Evolutionary conservation across 495 filamentous ascomycete species (phyloP).

Genomic region (Neurospora intermedia): DNA sequence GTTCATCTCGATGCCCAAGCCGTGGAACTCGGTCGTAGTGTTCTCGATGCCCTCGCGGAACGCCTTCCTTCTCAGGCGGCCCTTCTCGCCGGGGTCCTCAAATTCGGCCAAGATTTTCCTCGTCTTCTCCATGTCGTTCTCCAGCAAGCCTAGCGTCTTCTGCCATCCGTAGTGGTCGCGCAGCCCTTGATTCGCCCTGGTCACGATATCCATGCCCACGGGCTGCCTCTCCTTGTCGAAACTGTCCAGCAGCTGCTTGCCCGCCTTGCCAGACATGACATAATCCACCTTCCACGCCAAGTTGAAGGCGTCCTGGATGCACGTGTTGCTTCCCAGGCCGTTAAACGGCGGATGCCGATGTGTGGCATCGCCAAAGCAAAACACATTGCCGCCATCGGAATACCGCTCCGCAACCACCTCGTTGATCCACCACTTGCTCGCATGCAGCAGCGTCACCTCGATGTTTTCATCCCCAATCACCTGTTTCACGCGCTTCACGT

Average conservation of each 20-base stretch:
- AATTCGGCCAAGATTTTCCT: slow-evolving; percentile 17
- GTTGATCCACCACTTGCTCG: slow-evolving; percentile 33
- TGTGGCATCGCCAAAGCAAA: slow-evolving; percentile 37
- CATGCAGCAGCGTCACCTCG: slow-evolving; percentile 23
- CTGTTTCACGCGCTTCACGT: slow-evolving; percentile 30
- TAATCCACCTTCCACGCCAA: slow-evolving; percentile 39
- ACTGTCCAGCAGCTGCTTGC: slow-evolving; percentile 17
- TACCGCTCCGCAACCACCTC: slow-evolving; percentile 33
- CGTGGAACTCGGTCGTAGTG: slow-evolving; percentile 26
- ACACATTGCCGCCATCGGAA: slow-evolving; percentile 27
- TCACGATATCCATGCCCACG: slow-evolving; percentile 27
- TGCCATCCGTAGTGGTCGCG: slow-evolving; percentile 24
- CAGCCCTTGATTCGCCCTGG: slow-evolving; percentile 29
- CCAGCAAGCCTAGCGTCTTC: slow-evolving; percentile 24
- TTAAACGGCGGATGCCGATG: slow-evolving; percentile 39
- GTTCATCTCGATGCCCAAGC: slow-evolving; percentile 31
- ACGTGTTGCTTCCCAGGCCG: slow-evolving; percentile 39
- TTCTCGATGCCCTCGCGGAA: slow-evolving; percentile 23
- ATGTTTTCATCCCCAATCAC: slow-evolving; percentile 42
- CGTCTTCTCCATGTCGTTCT: slow-evolving; percentile 16
- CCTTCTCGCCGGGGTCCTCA: slow-evolving; percentile 17
- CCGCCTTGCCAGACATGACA: slow-evolving; percentile 27
- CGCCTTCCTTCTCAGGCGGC: slow-evolving; percentile 9
- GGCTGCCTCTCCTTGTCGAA: slow-evolving; percentile 33
- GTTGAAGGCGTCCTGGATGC: slow-evolving; percentile 40